Evolutionary conservation across 2,329 filamentous ascomycete species (phyloP), one percentile per base, ranked within the genome.

Genomic region (Epichloe typhina): DNA sequence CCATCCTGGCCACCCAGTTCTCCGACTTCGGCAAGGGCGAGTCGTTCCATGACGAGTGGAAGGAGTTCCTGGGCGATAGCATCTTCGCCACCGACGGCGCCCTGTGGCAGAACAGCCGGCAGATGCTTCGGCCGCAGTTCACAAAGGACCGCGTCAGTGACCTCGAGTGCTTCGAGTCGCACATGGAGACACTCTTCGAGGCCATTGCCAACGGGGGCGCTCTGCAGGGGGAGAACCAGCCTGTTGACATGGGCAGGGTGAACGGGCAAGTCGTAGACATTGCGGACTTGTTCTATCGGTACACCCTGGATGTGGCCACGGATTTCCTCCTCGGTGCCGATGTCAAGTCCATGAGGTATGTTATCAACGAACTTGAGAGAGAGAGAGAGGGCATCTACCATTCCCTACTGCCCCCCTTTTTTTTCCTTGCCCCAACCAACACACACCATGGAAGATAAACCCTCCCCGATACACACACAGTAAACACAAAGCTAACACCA

Each of bases 111-210:
- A 75, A 77, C 51, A 88, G 83, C 49, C 77, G 90, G n/a, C 82
- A 87, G 56, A 73, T 95, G 53, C 82, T 96, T 55, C 77, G 89
- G 2, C 89, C 90, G 0, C 88, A 94, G 61, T 95, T 95, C 66
- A 82, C 88, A 61, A 85, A 84, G 59, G 86, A 94, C 61, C 84
- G 89, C 19, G 79, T 95, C 37, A 85, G 83, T 55, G 87, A 95
- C 64, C 69, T 95, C 53, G 76, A 88, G 48, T 82, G 84, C 53
- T 90, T 95, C 62, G 90, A 95, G 68, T 72, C 74, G 21, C 88
- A 95, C 62, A 76, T 90, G 23, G 75, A 86, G 60, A 77, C 80
- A 0, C 72, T 95, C n/a, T 79, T 94, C 63, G 71, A 73, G 19
- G 75, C 83, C 57, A 77, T 94, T 55, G 73, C 75, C 31, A 77